Base-by-base conservation (phyloP, 192 early-diverging fungal species). In the Coemansia sp. region DNA sequence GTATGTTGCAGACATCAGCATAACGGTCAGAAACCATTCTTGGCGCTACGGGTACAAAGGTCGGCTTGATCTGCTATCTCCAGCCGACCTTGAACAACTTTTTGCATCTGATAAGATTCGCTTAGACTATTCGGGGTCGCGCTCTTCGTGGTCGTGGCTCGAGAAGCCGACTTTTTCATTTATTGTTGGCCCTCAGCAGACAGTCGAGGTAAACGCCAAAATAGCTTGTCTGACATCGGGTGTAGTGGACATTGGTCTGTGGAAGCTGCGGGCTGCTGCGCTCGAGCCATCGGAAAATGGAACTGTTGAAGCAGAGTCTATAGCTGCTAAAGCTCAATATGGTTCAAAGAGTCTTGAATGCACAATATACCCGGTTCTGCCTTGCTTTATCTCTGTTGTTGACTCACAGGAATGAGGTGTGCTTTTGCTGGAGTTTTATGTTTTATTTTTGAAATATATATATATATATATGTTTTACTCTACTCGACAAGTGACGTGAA, bases 71-170 rank as follows among this genome's bases (percentile, higher is more conserved):
- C 61, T 84, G 55, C 4, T 84, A n/a, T 84, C 81, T 37, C 81
- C 81, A 4, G 32, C 64, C 6, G 73, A 76, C 22, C 53, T 84
- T 43, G 60, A 34, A 9, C 52, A 48, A 41, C 56, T 67, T 12
- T 28, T 28, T 28, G 52, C 52, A 12, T 35, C 61, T 0, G 70
- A 63, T 2, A 64, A 58, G 8, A 63, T 59, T 2, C 41, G 61
- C 18, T 58, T 77, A 7, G 80, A 77, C 11, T 63, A 65, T 41
- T 62, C 80, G 12, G 80, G 80, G 2, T 59, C 75, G 32, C 68
- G 74, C 17, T 66, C 75, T 7, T 68, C 75, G n/a, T 83, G 80
- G 80, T 64, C 71, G 34, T 83, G 80, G 80, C 61, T 67, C n/a
- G 80, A 68, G 8, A 48, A 67, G 15, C 76, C 75, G 0, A 55